These are phyloP conservation scores for Verticillium nonalfalfae DNA, from an alignment of 2,329 filamentous ascomycete genomes.

Conservation along the genomic window DNA sequence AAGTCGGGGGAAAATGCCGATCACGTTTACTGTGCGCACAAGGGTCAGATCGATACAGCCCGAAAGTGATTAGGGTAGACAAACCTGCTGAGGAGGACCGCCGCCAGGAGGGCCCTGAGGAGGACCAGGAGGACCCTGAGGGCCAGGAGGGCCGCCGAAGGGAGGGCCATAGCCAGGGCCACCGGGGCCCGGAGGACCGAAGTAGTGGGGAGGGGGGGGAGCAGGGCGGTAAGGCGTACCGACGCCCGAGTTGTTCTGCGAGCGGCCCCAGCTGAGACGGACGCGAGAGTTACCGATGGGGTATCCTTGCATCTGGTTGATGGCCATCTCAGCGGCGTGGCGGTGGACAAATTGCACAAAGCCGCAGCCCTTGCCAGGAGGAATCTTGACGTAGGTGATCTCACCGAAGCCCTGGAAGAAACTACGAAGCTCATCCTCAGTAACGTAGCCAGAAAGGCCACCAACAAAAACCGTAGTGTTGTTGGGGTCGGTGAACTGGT, in stretches of 20 bases:
- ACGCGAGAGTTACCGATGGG: slow-evolving; percentile 98
- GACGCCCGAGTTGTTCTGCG: slow-evolving; percentile 98
- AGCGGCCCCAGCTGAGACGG: slow-evolving; percentile 93
- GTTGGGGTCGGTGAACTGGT: slow-evolving; percentile 99
- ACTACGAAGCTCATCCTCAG: slow-evolving; percentile 97
- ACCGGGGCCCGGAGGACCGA: slow-evolving; percentile 37
- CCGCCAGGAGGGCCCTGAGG: slow-evolving; percentile 26
- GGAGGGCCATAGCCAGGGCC: slow-evolving; percentile 34
- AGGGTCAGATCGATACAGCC: neutral
- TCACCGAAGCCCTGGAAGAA: slow-evolving; percentile 99
- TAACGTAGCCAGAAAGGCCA: slow-evolving; percentile 94
- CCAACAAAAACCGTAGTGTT: slow-evolving; percentile 99
- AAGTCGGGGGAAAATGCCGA: neutral
- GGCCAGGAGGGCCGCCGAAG: slow-evolving; percentile 34
- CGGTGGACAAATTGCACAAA: slow-evolving; percentile 99
- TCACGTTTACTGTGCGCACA: neutral
- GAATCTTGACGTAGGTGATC: slow-evolving; percentile 99
- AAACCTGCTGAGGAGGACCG: slow-evolving; percentile 13
- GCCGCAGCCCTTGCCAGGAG: slow-evolving; percentile 95
- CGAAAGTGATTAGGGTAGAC: neutral
- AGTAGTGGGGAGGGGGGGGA: slow-evolving; percentile 57
- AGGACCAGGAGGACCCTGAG: slow-evolving; percentile 29
- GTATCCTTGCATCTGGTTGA: slow-evolving; percentile 99
- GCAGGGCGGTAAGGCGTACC: slow-evolving; percentile 96
- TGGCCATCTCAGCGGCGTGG: slow-evolving; percentile 98